Base-by-base conservation (phyloP, 305 asterid species). In the Vinca major region DNA sequence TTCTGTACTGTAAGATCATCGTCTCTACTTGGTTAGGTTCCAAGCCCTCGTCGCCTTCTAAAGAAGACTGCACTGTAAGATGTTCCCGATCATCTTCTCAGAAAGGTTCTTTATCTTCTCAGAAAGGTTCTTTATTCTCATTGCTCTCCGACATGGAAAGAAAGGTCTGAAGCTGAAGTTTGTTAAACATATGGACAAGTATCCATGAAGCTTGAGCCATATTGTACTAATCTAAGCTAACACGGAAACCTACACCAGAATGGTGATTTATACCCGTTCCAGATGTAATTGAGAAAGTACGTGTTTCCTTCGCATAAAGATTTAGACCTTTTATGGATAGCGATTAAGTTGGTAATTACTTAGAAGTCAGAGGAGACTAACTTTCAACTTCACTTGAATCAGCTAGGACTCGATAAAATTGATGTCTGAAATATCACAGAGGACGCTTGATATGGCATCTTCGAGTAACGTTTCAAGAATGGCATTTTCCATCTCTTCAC, bases 391-490 rank as follows among this genome's bases (percentile, higher is more conserved):
- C 77, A 40, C 33, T 13, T 44, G 74, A 21, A 72, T 68, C 83
- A 41, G 65, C 71, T 69, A 62, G 78, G 45, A 68, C 67, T 65
- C 55, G 55, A 61, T 49, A 68, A 65, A 62, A 49, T 62, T 74
- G 61, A 65, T 62, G 65, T 72, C 79, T 40, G 75, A 64, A 56
- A 60, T 40, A 72, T 65, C 84, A 75, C 71, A 70, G 41, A 66
- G 66, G 49, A 81, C 75, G 82, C 83, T 78, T 65, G 77, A 72
- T 39, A 86, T 49, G 7, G 67, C 62, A 54, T 94, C 96, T 37
- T 89, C 92, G 16, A 94, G 74, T 81, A 91, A 66, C 63, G 89
- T 88, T 50, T 70, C 74, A 50, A 91, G 76, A 73, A 94, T 84
- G 67, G 74, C 68, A 63, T 85, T 90, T 72, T 72, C 97, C 79